Conservation (phyloP, 2,329 filamentous ascomycete species). For the Pseudogymnoascus sp. region DNA sequence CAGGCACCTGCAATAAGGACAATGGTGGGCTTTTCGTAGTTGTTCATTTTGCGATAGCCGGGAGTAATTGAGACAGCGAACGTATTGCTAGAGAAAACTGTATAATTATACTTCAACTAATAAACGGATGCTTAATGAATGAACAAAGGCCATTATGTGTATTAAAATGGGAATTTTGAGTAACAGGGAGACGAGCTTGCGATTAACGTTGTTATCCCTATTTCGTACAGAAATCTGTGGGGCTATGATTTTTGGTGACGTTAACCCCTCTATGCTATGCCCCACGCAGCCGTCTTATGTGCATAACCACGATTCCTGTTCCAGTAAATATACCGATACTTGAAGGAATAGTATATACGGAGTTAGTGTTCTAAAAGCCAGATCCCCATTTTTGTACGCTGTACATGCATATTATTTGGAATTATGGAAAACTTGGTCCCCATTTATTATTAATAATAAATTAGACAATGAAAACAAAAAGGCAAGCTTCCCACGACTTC, state of each 20-base stretch:
- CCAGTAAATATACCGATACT: neutral
- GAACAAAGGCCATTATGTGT: too few species aligned
- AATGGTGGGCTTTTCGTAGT: too few species aligned
- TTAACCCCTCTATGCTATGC: neutral
- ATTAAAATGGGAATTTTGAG: too few species aligned
- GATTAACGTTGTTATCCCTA: too few species aligned
- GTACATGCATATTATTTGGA: neutral
- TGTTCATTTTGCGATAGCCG: too few species aligned
- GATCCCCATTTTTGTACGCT: neutral
- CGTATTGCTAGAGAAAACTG: too few species aligned
- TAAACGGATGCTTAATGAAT: too few species aligned
- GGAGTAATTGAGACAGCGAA: too few species aligned
- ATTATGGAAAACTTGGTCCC: neutral
- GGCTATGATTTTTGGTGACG: neutral
- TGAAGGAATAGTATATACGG: neutral
- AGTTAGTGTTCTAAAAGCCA: neutral
- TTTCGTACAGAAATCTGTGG: neutral
- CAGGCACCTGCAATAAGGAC: too few species aligned
- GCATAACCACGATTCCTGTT: neutral
- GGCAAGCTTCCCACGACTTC: neutral
- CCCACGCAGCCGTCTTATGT: neutral
- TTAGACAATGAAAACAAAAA: neutral
- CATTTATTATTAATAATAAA: neutral
- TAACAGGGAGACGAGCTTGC: too few species aligned
- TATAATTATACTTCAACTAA: too few species aligned